These are phyloP conservation scores for Rhodotorula mucilaginosa DNA, from an alignment of 1,284 basidiomycete genomes.

Conservation along the genomic window DNA sequence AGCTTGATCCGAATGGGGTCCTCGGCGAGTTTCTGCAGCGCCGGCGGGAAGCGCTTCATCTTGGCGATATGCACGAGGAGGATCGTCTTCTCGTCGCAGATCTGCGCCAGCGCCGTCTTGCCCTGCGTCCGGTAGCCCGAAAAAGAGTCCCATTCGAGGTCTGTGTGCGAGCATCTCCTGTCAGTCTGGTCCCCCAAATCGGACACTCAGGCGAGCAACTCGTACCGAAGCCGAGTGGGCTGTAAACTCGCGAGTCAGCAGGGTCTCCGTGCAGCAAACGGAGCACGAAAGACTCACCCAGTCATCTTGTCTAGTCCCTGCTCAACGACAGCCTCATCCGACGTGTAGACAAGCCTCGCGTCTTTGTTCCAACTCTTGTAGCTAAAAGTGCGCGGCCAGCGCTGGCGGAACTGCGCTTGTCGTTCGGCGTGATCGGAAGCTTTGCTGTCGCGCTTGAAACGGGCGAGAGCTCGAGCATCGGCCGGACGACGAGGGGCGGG, in stretches of 20 bases:
- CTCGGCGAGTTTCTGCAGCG: slow-evolving; percentile 45
- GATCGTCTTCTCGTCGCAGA: slow-evolving; percentile 48
- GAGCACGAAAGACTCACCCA: slow-evolving; percentile 16
- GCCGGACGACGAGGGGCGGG: background rate
- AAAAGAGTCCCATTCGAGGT: slow-evolving; percentile 36
- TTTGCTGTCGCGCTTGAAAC: background rate
- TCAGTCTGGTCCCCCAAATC: background rate
- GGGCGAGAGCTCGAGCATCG: background rate
- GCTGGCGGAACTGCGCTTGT: slow-evolving; percentile 5
- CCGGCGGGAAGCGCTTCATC: slow-evolving; percentile 44
- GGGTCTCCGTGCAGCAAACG: background rate
- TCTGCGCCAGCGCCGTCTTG: slow-evolving; percentile 49
- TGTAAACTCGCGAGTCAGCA: background rate
- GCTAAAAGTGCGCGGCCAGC: slow-evolving; percentile 16
- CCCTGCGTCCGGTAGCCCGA: slow-evolving; percentile 38
- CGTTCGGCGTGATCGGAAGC: slow-evolving; percentile 3
- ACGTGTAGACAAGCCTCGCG: slow-evolving; percentile 21
- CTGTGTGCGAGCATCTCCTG: background rate
- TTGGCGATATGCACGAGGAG: slow-evolving; percentile 48
- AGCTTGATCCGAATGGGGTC: slow-evolving; percentile 47
- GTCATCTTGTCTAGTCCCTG: slow-evolving; percentile 5
- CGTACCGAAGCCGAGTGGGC: slow-evolving; percentile 26
- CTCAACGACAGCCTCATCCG: slow-evolving; percentile 18
- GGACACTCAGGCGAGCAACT: background rate
- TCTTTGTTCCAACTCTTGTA: slow-evolving; percentile 7